Conservation (phyloP, 2,329 filamentous ascomycete genomes). For the Claviceps purpurea region DNA sequence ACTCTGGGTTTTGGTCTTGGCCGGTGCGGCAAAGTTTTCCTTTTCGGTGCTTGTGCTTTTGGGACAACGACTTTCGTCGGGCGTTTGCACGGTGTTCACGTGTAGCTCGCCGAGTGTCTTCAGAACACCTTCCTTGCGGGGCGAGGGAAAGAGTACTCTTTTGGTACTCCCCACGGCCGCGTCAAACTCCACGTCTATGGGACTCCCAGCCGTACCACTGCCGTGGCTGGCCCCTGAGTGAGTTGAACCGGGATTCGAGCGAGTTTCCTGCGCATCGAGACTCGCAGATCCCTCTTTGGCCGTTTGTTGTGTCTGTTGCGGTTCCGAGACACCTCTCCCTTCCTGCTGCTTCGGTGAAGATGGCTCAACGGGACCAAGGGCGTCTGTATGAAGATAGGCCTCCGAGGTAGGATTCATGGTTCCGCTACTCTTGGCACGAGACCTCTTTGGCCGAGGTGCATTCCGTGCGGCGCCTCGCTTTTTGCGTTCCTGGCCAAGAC, state of each 20-base stretch:
- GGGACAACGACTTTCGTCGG: slow-evolving; percentile 19
- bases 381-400: slow-evolving; percentile 39
- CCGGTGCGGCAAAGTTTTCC: slow-evolving; percentile 27
- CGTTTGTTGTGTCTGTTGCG: background rate
- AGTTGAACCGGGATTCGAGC: slow-evolving; percentile 28
- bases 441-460: slow-evolving; percentile 32
- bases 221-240: slow-evolving; percentile 41
- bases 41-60: slow-evolving; percentile 22
- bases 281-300: background rate
- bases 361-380: slow-evolving; percentile 32
- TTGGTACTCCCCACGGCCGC: slow-evolving; percentile 44
- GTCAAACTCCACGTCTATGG: slow-evolving; percentile 38
- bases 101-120: slow-evolving; percentile 48
- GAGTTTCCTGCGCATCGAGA: slow-evolving; percentile 7
- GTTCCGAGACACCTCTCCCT: slow-evolving; percentile 9
- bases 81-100: slow-evolving; percentile 36
- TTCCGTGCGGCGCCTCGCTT: slow-evolving; percentile 31
- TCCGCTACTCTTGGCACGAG: slow-evolving; percentile 33
- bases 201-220: slow-evolving; percentile 42
- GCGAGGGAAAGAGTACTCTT: slow-evolving; percentile 64
- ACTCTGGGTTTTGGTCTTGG: slow-evolving; percentile 7
- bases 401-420: slow-evolving; percentile 37
- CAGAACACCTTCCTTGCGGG: slow-evolving; percentile 48
- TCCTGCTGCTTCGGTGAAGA: slow-evolving; percentile 17
- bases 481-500: slow-evolving; percentile 36